Conservation (phyloP, 176 grass and related monocot species). For the Carex cristatella region DNA sequence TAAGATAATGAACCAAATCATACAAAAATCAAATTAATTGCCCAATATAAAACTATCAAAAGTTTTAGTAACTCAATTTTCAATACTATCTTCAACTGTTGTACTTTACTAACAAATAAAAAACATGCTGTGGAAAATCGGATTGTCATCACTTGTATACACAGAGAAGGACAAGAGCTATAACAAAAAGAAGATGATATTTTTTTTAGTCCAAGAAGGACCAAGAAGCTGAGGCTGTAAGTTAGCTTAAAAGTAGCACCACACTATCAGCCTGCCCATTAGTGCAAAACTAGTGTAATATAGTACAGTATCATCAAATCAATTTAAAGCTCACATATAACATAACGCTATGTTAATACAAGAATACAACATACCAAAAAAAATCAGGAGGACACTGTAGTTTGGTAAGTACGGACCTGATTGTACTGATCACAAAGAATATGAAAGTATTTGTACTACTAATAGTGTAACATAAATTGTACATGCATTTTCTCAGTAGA, state of each 20-base stretch:
- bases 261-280: background rate
- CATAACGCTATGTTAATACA: background rate
- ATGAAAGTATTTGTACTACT: background rate
- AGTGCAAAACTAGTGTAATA: background rate
- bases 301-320: background rate
- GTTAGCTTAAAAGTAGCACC: background rate
- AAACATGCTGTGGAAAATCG: background rate
- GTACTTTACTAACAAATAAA: background rate
- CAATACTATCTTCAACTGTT: too few relatives aligned
- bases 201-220: background rate
- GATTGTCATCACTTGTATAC: background rate
- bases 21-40: background rate
- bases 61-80: background rate
- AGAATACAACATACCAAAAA: background rate
- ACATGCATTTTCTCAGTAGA: background rate
- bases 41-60: background rate
- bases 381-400: background rate
- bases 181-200: background rate
- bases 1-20: conserved; percentile 7
- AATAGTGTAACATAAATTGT: background rate
- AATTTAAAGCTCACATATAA: background rate
- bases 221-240: background rate
- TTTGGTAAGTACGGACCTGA: background rate
- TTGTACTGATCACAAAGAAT: background rate
- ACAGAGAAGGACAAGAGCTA: background rate